Base-by-base conservation (phyloP, 371 early-diverging fungal genomes). In the Furculomyces boomerangus region DNA sequence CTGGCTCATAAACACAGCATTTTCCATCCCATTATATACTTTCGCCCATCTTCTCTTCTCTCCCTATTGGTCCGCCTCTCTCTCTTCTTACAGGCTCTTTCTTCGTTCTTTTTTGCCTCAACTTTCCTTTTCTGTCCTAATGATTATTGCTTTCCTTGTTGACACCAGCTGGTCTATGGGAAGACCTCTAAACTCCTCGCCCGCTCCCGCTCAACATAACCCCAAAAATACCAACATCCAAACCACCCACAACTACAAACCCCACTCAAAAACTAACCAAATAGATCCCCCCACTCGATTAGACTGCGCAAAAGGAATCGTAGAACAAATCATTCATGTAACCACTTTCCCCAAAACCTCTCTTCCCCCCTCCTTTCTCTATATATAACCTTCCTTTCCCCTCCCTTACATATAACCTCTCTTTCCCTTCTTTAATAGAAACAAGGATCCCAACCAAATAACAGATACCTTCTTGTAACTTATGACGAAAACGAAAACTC, bases 161-260 rank as follows among this genome's bases (percentile, higher is more conserved):
- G 84, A 82, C 68, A 82, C 77, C 5, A 77, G 78, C 59, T 79
- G 71, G 59, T 80, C 83, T n/a, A 82, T 82, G 83, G 79, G 47
- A 8, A 30, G 49, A 25, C 55, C 55, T 14, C 20, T 54, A 24
- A 29, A 50, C 20, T 10, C n/a, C n/a, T n/a, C n/a, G n/a, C n/a
- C n/a, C n/a, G n/a, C n/a, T n/a, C n/a, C n/a, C n/a, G 43, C 5
- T 5, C n/a, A 43, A 43, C 3, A 10, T 16, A 35, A 35, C 16
- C 35, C 35, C 35, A 7, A 10, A 10, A 10, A 35, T 35, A 35
- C 35, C 35, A 16, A 35, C 16, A 10, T 16, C 16, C 7, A 35
- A 35, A 3, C 43, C 43, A n/a, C 43, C 10, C 5, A 20, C 20
- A 20, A 75, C 64, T 73, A 70, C 57, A 65, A 65, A 65, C 73